Conservation (phyloP, 1,139 yeast genomes). For the Hemisphaericaspora xylofermentans region DNA sequence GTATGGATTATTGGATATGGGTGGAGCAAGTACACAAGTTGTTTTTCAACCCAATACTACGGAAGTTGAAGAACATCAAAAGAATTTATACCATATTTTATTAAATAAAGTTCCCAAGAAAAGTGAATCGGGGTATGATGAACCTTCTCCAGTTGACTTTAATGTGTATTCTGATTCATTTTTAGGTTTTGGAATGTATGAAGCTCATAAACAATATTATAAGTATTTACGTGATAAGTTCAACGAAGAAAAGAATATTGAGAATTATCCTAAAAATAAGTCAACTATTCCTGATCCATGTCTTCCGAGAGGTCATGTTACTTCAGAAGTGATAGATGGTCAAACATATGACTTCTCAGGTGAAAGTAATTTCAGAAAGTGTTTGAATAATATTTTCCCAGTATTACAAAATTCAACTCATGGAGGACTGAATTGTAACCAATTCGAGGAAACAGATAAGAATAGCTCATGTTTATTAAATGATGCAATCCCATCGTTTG, state of each 20-base stretch:
- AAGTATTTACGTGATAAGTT: conserved; percentile 32
- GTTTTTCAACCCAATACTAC: conserved; percentile 70
- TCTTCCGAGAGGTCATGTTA: conserved; percentile 48
- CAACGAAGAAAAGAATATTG: conserved; percentile 14
- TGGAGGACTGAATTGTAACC: conserved; percentile 28
- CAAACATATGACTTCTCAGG: conserved; percentile 48
- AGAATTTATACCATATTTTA: conserved; percentile 52
- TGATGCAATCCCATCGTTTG: conserved; percentile 64
- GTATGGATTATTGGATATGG: conserved; percentile 80
- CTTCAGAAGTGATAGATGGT: conserved; percentile 23
- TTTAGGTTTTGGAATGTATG: conserved; percentile 74
- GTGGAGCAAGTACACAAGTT: conserved; percentile 85
- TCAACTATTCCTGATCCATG: conserved; percentile 59
- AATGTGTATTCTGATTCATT: conserved; percentile 70
- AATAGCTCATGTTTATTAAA: conserved; percentile 51
- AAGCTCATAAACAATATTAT: conserved; percentile 57
- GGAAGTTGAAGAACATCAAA: conserved; percentile 53
- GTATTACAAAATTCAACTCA: conserved; percentile 43
- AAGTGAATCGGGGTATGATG: conserved; percentile 7
- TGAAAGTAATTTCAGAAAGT: conserved; percentile 56
- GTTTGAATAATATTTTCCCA: conserved; percentile 54
- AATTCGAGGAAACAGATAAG: conserved; percentile 28
- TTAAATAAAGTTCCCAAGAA: conserved; percentile 39
- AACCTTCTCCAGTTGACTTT: conserved; percentile 33
- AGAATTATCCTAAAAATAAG: conserved; percentile 14